Conservation (phyloP, 345 rosid species). For the Jatropha curcas region DNA sequence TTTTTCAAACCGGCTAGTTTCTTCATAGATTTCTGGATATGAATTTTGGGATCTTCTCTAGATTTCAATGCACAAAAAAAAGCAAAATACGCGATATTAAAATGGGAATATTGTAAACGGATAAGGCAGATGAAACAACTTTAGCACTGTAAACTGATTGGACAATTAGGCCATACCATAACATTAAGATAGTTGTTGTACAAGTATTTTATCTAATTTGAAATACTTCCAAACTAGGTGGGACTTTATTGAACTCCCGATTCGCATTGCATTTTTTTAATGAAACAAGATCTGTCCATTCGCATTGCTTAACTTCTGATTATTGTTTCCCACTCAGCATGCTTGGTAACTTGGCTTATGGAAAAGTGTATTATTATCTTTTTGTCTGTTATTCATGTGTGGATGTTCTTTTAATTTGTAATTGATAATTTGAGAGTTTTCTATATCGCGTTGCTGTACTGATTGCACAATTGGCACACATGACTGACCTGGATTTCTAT, state of each 20-base stretch:
- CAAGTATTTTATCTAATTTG: background rate
- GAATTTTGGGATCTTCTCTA: background rate
- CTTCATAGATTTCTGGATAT: background rate
- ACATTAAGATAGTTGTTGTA: background rate
- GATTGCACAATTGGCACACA: background rate
- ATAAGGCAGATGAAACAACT: background rate
- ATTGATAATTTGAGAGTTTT: background rate
- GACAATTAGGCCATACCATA: background rate
- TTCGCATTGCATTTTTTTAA: too few species aligned
- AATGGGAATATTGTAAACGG: background rate
- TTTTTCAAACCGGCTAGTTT: background rate
- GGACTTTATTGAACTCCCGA: background rate
- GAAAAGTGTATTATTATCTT: background rate
- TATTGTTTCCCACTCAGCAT: background rate
- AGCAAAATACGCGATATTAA: background rate
- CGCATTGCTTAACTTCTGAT: background rate
- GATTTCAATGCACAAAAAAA: background rate
- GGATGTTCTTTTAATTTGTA: background rate
- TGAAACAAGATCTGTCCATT: too few species aligned
- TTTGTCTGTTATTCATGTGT: background rate
- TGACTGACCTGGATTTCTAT: background rate
- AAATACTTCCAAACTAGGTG: background rate
- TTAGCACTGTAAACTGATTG: background rate
- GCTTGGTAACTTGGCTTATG: background rate
- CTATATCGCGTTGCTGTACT: too few species aligned